Percentiles rank a stretch among this genome's conserved stretches.
These are phyloP conservation scores for Emmonsia crescens DNA, from an alignment of 2,329 filamentous ascomycete genomes.

Conservation along the genomic window DNA sequence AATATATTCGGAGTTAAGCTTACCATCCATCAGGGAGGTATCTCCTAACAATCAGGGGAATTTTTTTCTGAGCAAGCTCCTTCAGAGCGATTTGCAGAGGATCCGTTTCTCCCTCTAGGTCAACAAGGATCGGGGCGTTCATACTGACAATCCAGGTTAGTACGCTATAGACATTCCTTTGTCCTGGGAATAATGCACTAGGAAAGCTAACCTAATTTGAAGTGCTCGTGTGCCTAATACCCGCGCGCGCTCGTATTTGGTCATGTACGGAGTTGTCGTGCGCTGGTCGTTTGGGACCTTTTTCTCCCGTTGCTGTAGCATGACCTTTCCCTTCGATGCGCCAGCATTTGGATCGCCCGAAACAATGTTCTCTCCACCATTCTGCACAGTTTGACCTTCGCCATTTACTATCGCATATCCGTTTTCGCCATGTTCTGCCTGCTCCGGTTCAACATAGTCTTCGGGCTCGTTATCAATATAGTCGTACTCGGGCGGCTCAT, in stretches of 20 bases:
- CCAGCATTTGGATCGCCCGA: constrained; percentile 43
- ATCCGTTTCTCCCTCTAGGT: constrained; percentile 95
- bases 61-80: constrained; percentile 96
- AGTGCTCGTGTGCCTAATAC: constrained; percentile 86
- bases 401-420: constrained; percentile 44
- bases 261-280: constrained; percentile 96
- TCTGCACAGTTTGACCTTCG: constrained; percentile 37
- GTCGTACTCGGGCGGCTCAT: constrained; percentile 49
- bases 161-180: background rate
- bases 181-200: background rate
- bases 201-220: constrained; percentile 70
- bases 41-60: constrained; percentile 84
- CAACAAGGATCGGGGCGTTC: constrained; percentile 93
- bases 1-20: constrained; percentile 30
- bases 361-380: constrained; percentile 32
- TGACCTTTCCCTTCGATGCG: constrained; percentile 38
- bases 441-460: constrained; percentile 47
- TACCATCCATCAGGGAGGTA: constrained; percentile 96
- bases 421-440: constrained; percentile 42
- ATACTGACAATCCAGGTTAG: constrained; percentile 50
- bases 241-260: constrained; percentile 92
- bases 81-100: constrained; percentile 96
- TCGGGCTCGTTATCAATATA: constrained; percentile 59
- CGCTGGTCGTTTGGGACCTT: constrained; percentile 82
- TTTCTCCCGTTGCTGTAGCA: constrained; percentile 57